phyloP scores from a whole-genome alignment of 768 basidiomycete genomes.

The Mycena polygramma region DNA sequence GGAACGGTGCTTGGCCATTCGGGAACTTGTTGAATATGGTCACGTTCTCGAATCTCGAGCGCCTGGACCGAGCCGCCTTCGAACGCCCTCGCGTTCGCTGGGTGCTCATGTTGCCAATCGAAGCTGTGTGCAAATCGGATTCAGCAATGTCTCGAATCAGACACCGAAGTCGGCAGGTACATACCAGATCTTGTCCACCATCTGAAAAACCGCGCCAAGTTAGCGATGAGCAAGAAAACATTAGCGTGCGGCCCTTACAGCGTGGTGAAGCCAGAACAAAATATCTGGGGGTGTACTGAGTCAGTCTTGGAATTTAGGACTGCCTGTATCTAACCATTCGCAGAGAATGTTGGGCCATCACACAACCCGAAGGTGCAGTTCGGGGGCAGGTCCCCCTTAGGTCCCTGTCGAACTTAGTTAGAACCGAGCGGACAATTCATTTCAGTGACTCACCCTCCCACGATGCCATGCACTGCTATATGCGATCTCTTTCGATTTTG shows the following conservation, averaged over 20 bases:
- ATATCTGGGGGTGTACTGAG: not conserved
- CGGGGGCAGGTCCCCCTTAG: slow-evolving; percentile 45
- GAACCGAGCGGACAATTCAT: not conserved
- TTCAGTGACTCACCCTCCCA: slow-evolving; percentile 42
- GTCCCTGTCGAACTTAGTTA: slow-evolving; percentile 38
- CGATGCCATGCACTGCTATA: slow-evolving; percentile 45
- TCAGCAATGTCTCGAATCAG: too few relatives aligned
- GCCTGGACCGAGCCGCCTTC: slow-evolving; percentile 48
- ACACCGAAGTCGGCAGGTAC: too few relatives aligned
- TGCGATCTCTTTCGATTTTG: slow-evolving; percentile 46
- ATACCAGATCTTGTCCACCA: slow-evolving; percentile 53
- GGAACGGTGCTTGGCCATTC: slow-evolving; percentile 41
- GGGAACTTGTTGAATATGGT: slow-evolving; percentile 41
- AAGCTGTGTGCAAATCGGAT: slow-evolving; percentile 14
- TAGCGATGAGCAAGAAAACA: slow-evolving; percentile 31
- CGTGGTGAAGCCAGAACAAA: slow-evolving; percentile 48
- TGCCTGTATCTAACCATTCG: slow-evolving; percentile 43
- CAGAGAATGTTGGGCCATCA: slow-evolving; percentile 44
- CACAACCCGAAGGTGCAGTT: slow-evolving; percentile 42
- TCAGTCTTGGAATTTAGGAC: not conserved
- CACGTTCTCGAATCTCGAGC: slow-evolving; percentile 40
- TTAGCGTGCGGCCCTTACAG: slow-evolving; percentile 48
- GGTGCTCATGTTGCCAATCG: slow-evolving; percentile 48
- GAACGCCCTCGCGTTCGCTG: slow-evolving; percentile 43
- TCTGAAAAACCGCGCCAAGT: slow-evolving; percentile 30